phyloP scores from a whole-genome alignment of 2,329 filamentous ascomycete genomes.

The Ophiostoma ips region DNA sequence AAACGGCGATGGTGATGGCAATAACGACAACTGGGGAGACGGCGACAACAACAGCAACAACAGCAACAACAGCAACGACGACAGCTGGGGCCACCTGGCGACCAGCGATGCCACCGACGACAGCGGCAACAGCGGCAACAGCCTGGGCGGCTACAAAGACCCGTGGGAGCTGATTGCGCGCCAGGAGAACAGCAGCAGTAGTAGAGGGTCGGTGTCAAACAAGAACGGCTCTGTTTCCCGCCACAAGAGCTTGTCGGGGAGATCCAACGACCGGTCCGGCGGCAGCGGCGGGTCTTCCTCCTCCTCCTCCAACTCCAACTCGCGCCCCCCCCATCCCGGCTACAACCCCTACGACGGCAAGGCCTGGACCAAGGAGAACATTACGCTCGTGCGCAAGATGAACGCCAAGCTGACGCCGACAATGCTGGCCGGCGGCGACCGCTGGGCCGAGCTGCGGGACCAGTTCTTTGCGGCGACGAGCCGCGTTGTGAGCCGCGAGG shows the following conservation, averaged over 20 bases:
- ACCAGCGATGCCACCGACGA: neutral
- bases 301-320: neutral
- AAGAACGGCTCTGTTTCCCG: neutral
- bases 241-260: neutral
- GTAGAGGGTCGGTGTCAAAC: neutral
- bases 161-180: conserved; percentile 1
- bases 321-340: neutral
- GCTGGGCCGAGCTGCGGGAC: conserved; percentile 3
- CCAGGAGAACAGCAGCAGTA: neutral
- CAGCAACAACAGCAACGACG: neutral
- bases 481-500: conserved; percentile 2
- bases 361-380: neutral
- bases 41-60: neutral
- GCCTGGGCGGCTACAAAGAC: conserved; percentile 3
- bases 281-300: neutral
- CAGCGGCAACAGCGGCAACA: neutral
- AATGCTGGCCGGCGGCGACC: neutral
- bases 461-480: neutral
- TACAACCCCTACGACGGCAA: neutral
- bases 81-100: neutral
- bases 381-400: neutral
- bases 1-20: neutral
- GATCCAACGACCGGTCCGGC: neutral
- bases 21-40: neutral
- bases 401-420: neutral